phyloP scores from a whole-genome alignment of 1,284 basidiomycete species.

The Trametes polyzona region DNA sequence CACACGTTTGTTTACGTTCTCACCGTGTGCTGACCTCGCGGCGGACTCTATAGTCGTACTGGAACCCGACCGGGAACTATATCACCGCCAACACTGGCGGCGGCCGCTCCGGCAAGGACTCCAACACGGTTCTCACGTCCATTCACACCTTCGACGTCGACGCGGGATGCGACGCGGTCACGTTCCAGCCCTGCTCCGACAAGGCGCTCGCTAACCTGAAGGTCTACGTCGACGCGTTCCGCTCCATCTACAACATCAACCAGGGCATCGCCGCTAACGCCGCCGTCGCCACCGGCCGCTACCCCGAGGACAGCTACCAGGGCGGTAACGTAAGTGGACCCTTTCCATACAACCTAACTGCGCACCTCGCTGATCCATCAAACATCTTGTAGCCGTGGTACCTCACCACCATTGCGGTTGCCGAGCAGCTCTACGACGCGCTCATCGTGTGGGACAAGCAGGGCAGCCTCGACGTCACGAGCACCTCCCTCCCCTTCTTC shows the following conservation, averaged over 20 bases:
- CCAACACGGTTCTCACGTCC: conserved; percentile 49
- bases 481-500: conserved; percentile 49
- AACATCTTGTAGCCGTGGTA: conserved; percentile 43
- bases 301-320: conserved; percentile 57
- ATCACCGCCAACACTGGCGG: conserved; percentile 47
- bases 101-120: conserved; percentile 46
- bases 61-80: conserved; percentile 41
- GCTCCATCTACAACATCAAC: conserved; percentile 56
- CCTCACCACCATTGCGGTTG: conserved; percentile 44
- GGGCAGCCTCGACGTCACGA: conserved; percentile 40
- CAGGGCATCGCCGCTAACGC: conserved; percentile 43
- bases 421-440: conserved; percentile 51
- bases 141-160: conserved; percentile 52
- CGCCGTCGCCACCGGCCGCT: conserved; percentile 57
- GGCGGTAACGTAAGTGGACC: conserved; percentile 49
- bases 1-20: background rate
- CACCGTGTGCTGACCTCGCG: background rate
- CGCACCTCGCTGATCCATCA: background rate
- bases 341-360: background rate
- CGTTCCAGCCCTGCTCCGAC: conserved; percentile 67
- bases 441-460: conserved; percentile 43
- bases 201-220: conserved; percentile 57
- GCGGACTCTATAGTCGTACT: conserved; percentile 39
- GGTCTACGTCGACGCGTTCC: conserved; percentile 57
- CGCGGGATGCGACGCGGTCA: conserved; percentile 53